Evolutionary conservation across 2,329 filamentous ascomycete genomes (phyloP).

Genomic region (Mollisia scopiformis): DNA sequence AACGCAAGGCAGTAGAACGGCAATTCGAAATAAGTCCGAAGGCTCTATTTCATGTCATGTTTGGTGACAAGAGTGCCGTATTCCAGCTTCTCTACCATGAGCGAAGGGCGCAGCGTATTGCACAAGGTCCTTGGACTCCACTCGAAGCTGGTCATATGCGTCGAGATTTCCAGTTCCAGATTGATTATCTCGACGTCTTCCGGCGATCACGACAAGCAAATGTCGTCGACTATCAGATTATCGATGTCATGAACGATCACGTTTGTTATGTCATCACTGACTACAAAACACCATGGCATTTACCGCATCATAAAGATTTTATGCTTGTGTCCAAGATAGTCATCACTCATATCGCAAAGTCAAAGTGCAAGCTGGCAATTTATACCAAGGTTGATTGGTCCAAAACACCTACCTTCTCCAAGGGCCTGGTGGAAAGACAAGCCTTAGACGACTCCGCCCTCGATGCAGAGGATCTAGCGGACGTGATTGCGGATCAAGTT

Average conservation of each 20-base stretch:
- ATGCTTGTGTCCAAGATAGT: constrained; percentile 87
- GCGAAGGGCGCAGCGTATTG: constrained; percentile 75
- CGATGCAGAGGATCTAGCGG: constrained; percentile 74
- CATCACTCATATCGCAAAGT: constrained; percentile 91
- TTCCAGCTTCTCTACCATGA: constrained; percentile 92
- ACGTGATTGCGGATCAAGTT: constrained; percentile 78
- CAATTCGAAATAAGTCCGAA: constrained; percentile 92
- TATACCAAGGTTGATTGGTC: constrained; percentile 90
- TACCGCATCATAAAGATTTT: constrained; percentile 80
- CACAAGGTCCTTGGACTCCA: constrained; percentile 82
- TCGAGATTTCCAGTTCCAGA: constrained; percentile 80
- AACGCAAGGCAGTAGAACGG: constrained; percentile 73
- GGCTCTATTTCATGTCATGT: constrained; percentile 92
- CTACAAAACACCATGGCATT: constrained; percentile 65
- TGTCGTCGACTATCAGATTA: constrained; percentile 81
- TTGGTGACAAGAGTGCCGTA: constrained; percentile 93
- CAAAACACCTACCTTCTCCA: constrained; percentile 62
- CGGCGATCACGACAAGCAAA: constrained; percentile 62
- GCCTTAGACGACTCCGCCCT: constrained; percentile 76
- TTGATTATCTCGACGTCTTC: constrained; percentile 67
- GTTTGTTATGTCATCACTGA: constrained; percentile 68
- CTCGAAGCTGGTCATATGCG: constrained; percentile 71
- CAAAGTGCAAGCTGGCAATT: constrained; percentile 87
- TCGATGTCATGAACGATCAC: constrained; percentile 82
- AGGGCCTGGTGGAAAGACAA: constrained; percentile 65